phyloP scores from a whole-genome alignment of 2,329 filamentous ascomycete species.

The Acarospora socialis region DNA sequence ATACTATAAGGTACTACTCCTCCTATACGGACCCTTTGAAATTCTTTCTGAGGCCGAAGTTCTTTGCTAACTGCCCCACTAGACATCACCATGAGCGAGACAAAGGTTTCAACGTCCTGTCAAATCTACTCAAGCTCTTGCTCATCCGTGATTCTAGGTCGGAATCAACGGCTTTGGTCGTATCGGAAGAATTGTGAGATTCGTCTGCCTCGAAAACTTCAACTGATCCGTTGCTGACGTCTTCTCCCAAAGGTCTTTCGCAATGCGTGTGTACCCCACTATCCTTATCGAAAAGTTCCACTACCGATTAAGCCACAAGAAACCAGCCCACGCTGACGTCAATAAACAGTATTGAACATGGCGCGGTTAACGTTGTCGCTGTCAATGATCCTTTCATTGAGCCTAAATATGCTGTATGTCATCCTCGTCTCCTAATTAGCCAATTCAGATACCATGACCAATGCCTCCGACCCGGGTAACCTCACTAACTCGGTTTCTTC shows the following conservation, averaged over 20 bases:
- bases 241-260: slow-evolving; percentile 56
- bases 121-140: not conserved
- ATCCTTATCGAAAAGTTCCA: slow-evolving; percentile 5
- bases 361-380: slow-evolving; percentile 81
- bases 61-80: not conserved
- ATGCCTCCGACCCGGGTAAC: slow-evolving; percentile 1
- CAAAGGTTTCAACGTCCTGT: not conserved
- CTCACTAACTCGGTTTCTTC: slow-evolving; percentile 19
- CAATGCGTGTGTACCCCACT: slow-evolving; percentile 53
- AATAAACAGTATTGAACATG: slow-evolving; percentile 56
- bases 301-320: not conserved
- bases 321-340: slow-evolving; percentile 4
- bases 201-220: not conserved
- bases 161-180: slow-evolving; percentile 99
- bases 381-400: slow-evolving; percentile 99
- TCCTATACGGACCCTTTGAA: too few relatives aligned
- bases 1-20: too few relatives aligned
- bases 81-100: not conserved
- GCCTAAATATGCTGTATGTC: slow-evolving; percentile 85
- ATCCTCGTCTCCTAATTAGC: not conserved
- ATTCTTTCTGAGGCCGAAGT: too few relatives aligned
- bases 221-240: slow-evolving; percentile 18
- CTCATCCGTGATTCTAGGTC: slow-evolving; percentile 45
- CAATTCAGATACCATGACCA: not conserved
- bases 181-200: slow-evolving; percentile 77